Percentiles rank a stretch among this genome's conserved stretches.
phyloP scores from a whole-genome alignment of 139 green algal species.

The Microglena sp. region DNA sequence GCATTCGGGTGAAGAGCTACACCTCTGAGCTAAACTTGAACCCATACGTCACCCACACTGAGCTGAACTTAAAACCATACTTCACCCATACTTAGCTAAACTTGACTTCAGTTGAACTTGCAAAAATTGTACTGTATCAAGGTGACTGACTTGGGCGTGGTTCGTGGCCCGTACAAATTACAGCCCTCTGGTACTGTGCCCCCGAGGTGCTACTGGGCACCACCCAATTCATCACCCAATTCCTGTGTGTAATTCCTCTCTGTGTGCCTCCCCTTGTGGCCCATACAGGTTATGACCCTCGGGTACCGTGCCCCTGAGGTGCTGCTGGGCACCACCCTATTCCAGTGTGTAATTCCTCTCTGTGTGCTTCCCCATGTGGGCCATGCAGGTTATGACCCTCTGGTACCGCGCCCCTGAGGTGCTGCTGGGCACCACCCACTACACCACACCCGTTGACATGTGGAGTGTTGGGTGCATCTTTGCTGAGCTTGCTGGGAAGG shows the following conservation, averaged over 20 bases:
- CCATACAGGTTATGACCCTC: conserved; percentile 82
- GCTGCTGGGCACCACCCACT: conserved; percentile 81
- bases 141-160: conserved; percentile 95
- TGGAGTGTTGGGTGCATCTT: conserved; percentile 94
- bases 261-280: conserved; percentile 78
- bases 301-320: conserved; percentile 98
- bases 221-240: too few species aligned
- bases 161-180: conserved; percentile 53
- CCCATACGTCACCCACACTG: neutral
- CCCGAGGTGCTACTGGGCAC: too few species aligned
- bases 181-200: conserved; percentile 97
- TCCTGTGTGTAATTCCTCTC: too few species aligned
- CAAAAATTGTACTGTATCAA: conserved; percentile 58
- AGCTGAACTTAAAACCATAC: too few species aligned
- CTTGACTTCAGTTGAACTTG: neutral
- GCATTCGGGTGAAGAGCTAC: conserved; percentile 78
- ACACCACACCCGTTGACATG: conserved; percentile 87
- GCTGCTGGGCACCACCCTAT: too few species aligned
- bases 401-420: conserved; percentile 99
- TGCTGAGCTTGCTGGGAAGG: too few species aligned
- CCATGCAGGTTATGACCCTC: conserved; percentile 82
- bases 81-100: too few species aligned
- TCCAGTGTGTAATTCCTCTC: too few species aligned
- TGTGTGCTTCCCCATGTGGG: conserved; percentile 90
- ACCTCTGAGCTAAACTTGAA: conserved; percentile 65